Evolutionary conservation across 2,329 filamentous ascomycete genomes (phyloP).

Genomic region (Colletotrichum agaves): DNA sequence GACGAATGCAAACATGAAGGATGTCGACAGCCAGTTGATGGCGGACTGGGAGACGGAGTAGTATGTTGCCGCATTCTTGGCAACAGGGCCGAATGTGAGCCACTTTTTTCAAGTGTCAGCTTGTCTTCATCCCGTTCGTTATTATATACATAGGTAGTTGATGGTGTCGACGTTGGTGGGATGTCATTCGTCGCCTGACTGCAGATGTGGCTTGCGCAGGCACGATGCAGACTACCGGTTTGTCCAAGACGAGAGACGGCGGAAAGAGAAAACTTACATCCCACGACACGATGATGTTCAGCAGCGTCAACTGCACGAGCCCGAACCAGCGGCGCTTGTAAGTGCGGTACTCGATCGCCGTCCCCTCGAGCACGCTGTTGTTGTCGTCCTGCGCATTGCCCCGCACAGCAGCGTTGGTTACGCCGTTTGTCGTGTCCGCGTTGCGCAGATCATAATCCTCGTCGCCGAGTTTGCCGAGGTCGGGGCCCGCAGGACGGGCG

Average conservation of each 20-base stretch:
- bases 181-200: constrained; percentile 10
- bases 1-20: constrained; percentile 87
- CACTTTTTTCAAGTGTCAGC: constrained; percentile 65
- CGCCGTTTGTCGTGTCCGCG: constrained; percentile 9
- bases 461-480: constrained; percentile 40
- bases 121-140: not conserved
- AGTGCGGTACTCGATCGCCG: constrained; percentile 51
- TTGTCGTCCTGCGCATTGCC: constrained; percentile 39
- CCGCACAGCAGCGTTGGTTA: not conserved
- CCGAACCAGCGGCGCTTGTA: constrained; percentile 95
- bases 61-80: constrained; percentile 77
- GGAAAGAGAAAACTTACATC: constrained; percentile 71
- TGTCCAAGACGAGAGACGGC: not conserved
- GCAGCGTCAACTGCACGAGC: constrained; percentile 80
- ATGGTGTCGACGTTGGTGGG: not conserved
- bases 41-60: constrained; percentile 78
- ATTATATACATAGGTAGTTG: not conserved
- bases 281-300: constrained; percentile 96
- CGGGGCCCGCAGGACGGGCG: constrained; percentile 17
- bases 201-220: constrained; percentile 1
- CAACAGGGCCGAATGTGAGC: constrained; percentile 91
- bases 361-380: constrained; percentile 43
- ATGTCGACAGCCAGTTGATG: constrained; percentile 94
- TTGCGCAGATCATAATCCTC: constrained; percentile 34
- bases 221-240: constrained; percentile 1